phyloP scores from a whole-genome alignment of 2,329 filamentous ascomycete genomes.

The Pseudogymnoascus sp. region DNA sequence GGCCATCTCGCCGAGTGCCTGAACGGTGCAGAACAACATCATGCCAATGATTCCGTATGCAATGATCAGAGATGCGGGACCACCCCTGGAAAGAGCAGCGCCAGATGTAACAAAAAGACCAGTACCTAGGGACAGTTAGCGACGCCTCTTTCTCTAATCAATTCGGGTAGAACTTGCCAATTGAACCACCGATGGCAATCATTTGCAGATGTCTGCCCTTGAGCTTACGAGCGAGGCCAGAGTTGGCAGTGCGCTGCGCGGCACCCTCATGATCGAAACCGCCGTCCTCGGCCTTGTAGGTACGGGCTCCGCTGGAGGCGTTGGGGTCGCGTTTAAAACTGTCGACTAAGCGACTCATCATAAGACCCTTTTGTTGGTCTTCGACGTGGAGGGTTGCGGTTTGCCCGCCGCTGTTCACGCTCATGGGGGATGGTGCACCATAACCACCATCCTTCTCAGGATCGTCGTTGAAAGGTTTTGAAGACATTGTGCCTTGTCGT shows the following conservation, averaged over 20 bases:
- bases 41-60: slow-evolving; percentile 71
- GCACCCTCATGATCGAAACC: slow-evolving; percentile 56
- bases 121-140: slow-evolving; percentile 45
- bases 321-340: slow-evolving; percentile 26
- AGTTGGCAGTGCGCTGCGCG: slow-evolving; percentile 57
- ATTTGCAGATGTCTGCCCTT: slow-evolving; percentile 77
- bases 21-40: slow-evolving; percentile 88
- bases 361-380: not conserved
- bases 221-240: slow-evolving; percentile 64
- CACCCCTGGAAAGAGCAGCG: slow-evolving; percentile 59
- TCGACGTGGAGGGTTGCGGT: not conserved
- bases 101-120: slow-evolving; percentile 71
- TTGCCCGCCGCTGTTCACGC: not conserved
- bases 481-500: not conserved
- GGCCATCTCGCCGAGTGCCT: slow-evolving; percentile 85
- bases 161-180: slow-evolving; percentile 42
- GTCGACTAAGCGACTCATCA: slow-evolving; percentile 19
- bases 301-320: slow-evolving; percentile 41
- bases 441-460: not conserved
- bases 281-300: slow-evolving; percentile 9
- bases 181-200: slow-evolving; percentile 91
- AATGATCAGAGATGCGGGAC: slow-evolving; percentile 69
- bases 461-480: not conserved
- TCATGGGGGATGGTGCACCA: not conserved
- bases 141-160: not conserved